A percentile compares a stretch with the other conserved stretches of the same genome.
These are phyloP conservation scores for Lupinus albus DNA, from an alignment of 306 rosid species.

Conservation along the genomic window DNA sequence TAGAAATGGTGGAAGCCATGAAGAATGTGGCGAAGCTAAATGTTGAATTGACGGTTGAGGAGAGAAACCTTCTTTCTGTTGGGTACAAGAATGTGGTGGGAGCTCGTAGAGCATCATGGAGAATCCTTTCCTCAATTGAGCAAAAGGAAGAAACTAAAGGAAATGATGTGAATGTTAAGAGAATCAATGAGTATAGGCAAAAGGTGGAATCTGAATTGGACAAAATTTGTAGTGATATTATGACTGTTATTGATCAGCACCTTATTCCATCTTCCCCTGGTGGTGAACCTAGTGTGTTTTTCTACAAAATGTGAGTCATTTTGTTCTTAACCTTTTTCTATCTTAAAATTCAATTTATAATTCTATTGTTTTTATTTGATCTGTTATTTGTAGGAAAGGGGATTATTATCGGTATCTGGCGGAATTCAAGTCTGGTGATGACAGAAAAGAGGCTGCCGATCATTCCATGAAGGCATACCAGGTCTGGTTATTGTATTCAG, in stretches of 20 bases:
- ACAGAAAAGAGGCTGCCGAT: constrained; percentile 65
- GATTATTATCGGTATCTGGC: constrained; percentile 64
- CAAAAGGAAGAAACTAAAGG: constrained; percentile 62
- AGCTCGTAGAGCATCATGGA: constrained; percentile 70
- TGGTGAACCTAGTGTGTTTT: constrained; percentile 57
- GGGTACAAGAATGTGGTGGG: constrained; percentile 65
- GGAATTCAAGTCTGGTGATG: constrained; percentile 52
- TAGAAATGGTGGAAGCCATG: constrained; percentile 74
- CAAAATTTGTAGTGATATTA: constrained; percentile 55
- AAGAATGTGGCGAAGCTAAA: constrained; percentile 61
- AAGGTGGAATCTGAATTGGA: constrained; percentile 61
- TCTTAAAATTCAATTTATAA: constrained; percentile 11
- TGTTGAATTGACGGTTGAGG: constrained; percentile 63
- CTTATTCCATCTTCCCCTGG: constrained; percentile 50
- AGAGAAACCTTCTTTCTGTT: constrained; percentile 62
- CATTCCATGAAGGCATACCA: constrained; percentile 62
- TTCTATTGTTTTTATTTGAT: background rate
- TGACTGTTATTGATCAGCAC: constrained; percentile 58
- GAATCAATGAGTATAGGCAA: constrained; percentile 55
- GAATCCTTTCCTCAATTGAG: constrained; percentile 62
- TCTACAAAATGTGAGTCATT: constrained; percentile 54
- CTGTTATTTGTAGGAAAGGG: constrained; percentile 53
- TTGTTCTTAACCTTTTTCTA: background rate
- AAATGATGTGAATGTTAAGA: constrained; percentile 51
- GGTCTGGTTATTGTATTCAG: constrained; percentile 40